Evolutionary conservation across 352 stramenopile genomes (phyloP).

Genomic region (Phytophthora quininea): DNA sequence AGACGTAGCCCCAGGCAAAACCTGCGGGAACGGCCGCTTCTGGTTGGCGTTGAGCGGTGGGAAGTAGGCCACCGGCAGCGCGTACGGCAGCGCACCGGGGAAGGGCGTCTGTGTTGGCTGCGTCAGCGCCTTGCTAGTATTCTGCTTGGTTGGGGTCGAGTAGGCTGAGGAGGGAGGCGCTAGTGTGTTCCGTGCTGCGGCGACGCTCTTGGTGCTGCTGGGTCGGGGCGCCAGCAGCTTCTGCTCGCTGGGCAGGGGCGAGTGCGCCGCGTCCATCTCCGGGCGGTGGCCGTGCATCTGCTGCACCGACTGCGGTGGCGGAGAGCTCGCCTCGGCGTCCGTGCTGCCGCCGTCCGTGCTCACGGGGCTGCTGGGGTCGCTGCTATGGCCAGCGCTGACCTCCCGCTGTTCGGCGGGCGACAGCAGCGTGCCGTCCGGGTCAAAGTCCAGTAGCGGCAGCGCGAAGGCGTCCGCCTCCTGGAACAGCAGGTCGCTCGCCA

Average conservation of each 20-base stretch:
- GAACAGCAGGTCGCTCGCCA: conserved; percentile 65
- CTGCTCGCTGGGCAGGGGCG: conserved; percentile 25
- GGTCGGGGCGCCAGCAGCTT: conserved; percentile 25
- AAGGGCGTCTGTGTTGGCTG: conserved; percentile 16
- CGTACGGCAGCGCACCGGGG: conserved; percentile 51
- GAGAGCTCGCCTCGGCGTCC: conserved; percentile 55
- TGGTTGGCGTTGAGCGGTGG: conserved; percentile 44
- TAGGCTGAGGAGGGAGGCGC: not conserved
- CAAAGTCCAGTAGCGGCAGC: conserved; percentile 54
- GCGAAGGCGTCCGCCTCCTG: conserved; percentile 42
- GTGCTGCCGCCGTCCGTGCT: conserved; percentile 55
- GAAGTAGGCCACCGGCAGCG: conserved; percentile 71
- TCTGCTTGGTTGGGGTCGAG: conserved; percentile 4
- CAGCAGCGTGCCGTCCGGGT: conserved; percentile 32
- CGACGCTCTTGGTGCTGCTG: not conserved
- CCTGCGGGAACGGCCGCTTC: conserved; percentile 61
- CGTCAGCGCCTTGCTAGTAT: conserved; percentile 13
- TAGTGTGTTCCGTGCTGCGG: not conserved
- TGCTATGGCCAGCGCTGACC: conserved; percentile 18
- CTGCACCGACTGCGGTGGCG: conserved; percentile 38
- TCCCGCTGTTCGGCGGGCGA: conserved; percentile 25
- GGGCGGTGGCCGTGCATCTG: conserved; percentile 9
- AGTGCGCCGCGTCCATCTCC: conserved; percentile 22
- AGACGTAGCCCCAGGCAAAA: conserved; percentile 33
- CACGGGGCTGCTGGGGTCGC: conserved; percentile 37